phyloP scores from a whole-genome alignment of 495 filamentous ascomycete species.

The Acidomyces sp. region DNA sequence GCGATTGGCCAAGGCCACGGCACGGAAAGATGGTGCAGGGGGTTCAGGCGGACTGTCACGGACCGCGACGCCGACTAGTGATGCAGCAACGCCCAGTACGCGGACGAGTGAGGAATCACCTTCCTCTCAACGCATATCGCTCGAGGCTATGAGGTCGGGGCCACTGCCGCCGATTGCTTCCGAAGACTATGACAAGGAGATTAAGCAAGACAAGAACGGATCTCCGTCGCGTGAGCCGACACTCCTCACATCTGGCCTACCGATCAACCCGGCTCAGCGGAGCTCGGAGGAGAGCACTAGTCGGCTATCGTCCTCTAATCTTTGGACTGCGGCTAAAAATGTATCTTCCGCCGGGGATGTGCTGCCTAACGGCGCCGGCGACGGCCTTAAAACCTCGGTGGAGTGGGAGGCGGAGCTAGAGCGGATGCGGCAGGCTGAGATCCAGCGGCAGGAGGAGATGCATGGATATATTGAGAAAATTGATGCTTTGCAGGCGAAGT shows the following conservation, averaged over 20 bases:
- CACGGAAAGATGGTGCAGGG: conserved; percentile 4
- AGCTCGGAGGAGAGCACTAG: too few relatives aligned
- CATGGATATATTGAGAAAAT: conserved; percentile 78
- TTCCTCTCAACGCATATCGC: too few relatives aligned
- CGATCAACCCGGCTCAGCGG: conserved; percentile 19
- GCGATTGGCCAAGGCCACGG: conserved; percentile 30
- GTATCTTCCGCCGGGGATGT: too few relatives aligned
- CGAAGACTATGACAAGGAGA: neutral
- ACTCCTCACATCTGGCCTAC: conserved; percentile 9
- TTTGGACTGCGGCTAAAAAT: too few relatives aligned
- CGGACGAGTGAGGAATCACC: conserved; percentile 5
- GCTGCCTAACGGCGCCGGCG: conserved; percentile 1
- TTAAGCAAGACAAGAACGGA: too few relatives aligned
- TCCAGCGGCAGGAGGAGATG: conserved; percentile 63
- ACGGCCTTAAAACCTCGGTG: neutral
- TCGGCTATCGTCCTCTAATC: too few relatives aligned
- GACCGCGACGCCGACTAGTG: conserved; percentile 8
- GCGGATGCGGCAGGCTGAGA: conserved; percentile 41
- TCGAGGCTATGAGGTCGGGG: too few relatives aligned
- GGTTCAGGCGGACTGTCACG: conserved; percentile 1
- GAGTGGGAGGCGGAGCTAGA: conserved; percentile 27
- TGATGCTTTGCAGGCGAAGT: conserved; percentile 79
- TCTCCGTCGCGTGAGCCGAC: too few relatives aligned
- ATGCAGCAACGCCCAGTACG: conserved; percentile 1
- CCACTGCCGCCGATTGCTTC: too few relatives aligned